Evolutionary conservation across 768 basidiomycete genomes (phyloP), one percentile per base, ranked within the genome.

Genomic region (Neoboletus brunneissimus): DNA sequence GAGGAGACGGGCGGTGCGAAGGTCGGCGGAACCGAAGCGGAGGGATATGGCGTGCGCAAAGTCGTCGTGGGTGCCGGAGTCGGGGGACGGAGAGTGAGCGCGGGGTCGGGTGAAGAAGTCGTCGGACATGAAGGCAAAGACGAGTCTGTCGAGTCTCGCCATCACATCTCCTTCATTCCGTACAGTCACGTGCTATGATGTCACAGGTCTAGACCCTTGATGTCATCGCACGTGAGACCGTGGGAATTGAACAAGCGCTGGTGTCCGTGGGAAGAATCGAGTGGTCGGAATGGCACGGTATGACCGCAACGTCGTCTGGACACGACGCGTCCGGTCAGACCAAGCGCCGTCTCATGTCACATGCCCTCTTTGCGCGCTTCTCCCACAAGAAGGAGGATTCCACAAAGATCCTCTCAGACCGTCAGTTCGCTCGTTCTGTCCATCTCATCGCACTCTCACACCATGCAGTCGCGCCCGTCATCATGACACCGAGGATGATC

Each of bases 401-500:
- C 2, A 81, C 83, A 15, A 81, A 79, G 66, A 87, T 93, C 51
- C 76, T 93, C 16, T 81, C 89, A 52, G 89, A 89, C 70, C 78
- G 91, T 93, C 74, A 66, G 88, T 67, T 2, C 29, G 35, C 27
- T 31, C 2, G 8, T 40, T 37, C 15, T 16, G n/a, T 44, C 50
- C 45, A 9, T n/a, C 10, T 20, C 38, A n/a, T 48, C n/a, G 20
- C 18, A 37, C 40, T 11, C 6, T n/a, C 51, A 61, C 54, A 48
- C 48, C 66, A 86, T 48, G 0, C 48, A 71, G 92, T 94, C 69
- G 91, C 91, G 15, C 91, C 91, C 13, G 86, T 87, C 58, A 90
- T 94, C 63, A 91, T 94, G 90, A 93, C 91, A 3, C 91, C 92
- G 23, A 79, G 85, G 54, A 87, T 93, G 83, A 82, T 92, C 58